Base-by-base conservation (phyloP, 176 grass and related monocot species). In the Rhipidocladum racemiflorum region DNA sequence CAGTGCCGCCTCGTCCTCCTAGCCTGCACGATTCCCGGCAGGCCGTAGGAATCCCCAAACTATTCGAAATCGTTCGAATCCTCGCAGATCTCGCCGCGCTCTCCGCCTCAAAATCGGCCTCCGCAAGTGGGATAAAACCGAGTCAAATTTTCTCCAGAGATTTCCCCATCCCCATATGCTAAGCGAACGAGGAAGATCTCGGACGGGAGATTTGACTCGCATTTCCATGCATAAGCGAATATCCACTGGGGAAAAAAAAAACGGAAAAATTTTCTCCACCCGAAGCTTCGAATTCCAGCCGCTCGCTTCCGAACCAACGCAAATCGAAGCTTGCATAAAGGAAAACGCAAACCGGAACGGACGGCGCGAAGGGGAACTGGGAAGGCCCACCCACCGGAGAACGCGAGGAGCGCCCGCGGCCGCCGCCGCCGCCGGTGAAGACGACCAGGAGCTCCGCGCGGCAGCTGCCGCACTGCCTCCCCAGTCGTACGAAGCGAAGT, bases 41-140 rank as follows among this genome's bases (percentile, higher is more conserved):
- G 76, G 54, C 10, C 70, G 80, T 54, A 69, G 76, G 82, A 89
- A 75, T 61, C 76, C 64, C 49, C 56, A 67, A 84, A 84, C 53
- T n/a, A 65, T 76, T 66, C 64, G 43, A 75, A 81, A 65, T 44
- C 36, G 74, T 77, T 81, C 25, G 35, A 54, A 67, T 48, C 79
- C 30, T 83, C 57, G 74, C 78, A 78, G 84, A 83, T 86, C 88
- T 86, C 88, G 79, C 79, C 74, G 84, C 78, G 73, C 59, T 44
- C 70, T 39, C 21, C 40, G 60, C 72, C 72, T 90, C 74, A 53
- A 69, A 78, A 43, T 46, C 32, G 28, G 78, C 36, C 24, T 10
- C 64, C 51, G 29, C 78, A 73, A 61, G 66, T 74, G 74, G 62
- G 70, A 53, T 67, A 50, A 82, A 66, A 72, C 16, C 11, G 72